Evolutionary conservation across 2,329 filamentous ascomycete species (phyloP), one percentile per base, ranked within the genome.

Genomic region (Fusarium torreyae): DNA sequence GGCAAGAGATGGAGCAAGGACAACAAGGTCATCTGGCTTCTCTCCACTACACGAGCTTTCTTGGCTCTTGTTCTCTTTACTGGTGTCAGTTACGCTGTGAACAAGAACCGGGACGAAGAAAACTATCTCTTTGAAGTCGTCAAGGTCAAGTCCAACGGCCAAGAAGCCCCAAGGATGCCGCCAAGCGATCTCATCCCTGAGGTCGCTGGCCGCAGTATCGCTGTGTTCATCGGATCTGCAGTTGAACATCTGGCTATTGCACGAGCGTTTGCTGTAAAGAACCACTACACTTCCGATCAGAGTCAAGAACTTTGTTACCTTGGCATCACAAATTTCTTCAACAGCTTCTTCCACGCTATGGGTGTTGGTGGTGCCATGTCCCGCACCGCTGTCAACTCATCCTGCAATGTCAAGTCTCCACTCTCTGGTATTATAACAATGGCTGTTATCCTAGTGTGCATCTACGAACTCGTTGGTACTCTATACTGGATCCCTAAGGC

Each of bases 401-500:
- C 88, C 31, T 89, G 87, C 50, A 85, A 86, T 34, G 89, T 91
- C 71, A 86, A 85, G 64, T 89, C 87, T 7, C 89, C 89, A 0
- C 78, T 90, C 0, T 88, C 86, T 42, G 88, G 89, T 6, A 69
- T 89, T 22, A 81, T 91, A 55, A 90, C 89, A 0, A 85, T 88
- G 4, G 87, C 83, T 6, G 87, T 89, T 48, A 87, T 91, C 18
- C 79, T 91, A 9, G 76, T 91, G 2, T 88, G 85, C 20, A 85
- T 91, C 26, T 91, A 88, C 72, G 84, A 88, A 61, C 84, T 91
- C 38, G 86, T 86, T 0, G 86, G 85, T 0, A 85, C 87, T 0
- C 81, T 92, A 0, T 90, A 88, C 77, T 92, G 88, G 87, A 88
- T 91, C n/a, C 89, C 89, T 1, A 89, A 90, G 69, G 84, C 89